These are phyloP conservation scores for Mucor piriformis DNA, from an alignment of 371 early-diverging fungal species.

Conservation along the genomic window DNA sequence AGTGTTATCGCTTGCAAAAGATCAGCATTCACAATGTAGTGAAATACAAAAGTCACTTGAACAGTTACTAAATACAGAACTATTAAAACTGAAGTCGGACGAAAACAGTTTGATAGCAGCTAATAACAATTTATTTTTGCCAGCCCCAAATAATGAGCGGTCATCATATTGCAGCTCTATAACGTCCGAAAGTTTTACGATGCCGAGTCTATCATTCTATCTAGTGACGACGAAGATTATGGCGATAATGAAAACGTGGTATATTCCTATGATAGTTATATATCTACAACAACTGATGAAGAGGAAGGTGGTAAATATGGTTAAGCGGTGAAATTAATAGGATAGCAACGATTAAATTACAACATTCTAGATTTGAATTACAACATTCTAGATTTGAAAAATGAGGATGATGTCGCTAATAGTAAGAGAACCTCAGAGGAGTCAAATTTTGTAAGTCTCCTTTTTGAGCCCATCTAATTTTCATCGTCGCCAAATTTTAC, in stretches of 20 bases:
- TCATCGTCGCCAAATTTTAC: constrained; percentile 60
- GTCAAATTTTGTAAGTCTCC: not conserved
- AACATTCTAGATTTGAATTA: no score
- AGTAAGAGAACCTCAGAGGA: not conserved
- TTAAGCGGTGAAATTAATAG: not conserved
- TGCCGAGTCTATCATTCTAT: constrained; percentile 50
- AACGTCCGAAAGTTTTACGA: constrained; percentile 20
- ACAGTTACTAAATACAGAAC: no score
- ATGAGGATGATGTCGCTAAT: not conserved
- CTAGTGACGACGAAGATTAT: constrained; percentile 40
- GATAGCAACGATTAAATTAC: no score
- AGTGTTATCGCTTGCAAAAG: no score
- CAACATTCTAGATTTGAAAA: no score
- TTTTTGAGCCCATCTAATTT: constrained; percentile 4
- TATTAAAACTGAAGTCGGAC: no score
- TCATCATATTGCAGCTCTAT: constrained; percentile 20
- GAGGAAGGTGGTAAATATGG: constrained; percentile 20
- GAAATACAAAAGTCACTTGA: no score
- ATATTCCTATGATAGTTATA: constrained; percentile 29
- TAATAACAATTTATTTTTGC: no score
- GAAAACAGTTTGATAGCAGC: no score
- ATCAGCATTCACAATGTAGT: no score
- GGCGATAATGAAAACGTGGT: constrained; percentile 26
- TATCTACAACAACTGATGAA: constrained; percentile 25
- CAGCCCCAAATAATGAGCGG: not conserved